Conservation (phyloP, 345 rosid species). For the Mallotus nudiflorus region DNA sequence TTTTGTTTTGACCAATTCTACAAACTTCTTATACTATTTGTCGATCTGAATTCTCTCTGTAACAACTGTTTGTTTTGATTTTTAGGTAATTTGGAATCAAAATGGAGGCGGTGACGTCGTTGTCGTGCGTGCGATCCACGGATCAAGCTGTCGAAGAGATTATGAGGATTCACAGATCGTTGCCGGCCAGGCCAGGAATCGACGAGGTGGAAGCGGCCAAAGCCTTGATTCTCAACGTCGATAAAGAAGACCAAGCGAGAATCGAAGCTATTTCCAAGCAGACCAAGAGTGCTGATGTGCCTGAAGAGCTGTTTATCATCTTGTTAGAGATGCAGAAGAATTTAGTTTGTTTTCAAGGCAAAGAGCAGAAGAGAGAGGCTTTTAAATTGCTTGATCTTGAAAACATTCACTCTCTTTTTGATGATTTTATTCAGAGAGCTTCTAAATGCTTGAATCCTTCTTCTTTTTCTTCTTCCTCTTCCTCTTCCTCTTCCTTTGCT, state of each 20-base stretch:
- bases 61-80: no score
- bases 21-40: neutral
- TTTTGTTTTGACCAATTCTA: no score
- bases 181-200: constrained; percentile 68
- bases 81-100: constrained; percentile 1
- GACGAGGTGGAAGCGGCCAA: constrained; percentile 83
- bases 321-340: constrained; percentile 74
- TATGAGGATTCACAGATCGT: constrained; percentile 80
- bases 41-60: no score
- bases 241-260: constrained; percentile 68
- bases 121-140: constrained; percentile 32
- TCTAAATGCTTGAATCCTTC: constrained; percentile 58
- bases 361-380: constrained; percentile 77
- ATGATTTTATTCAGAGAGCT: constrained; percentile 83
- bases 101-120: constrained; percentile 38
- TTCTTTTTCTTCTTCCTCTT: constrained; percentile 30
- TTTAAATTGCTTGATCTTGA: constrained; percentile 75
- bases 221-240: constrained; percentile 60
- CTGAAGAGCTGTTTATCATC: constrained; percentile 67
- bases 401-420: constrained; percentile 60
- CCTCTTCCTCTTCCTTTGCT: neutral
- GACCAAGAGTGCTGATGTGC: constrained; percentile 47
- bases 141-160: constrained; percentile 74
- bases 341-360: constrained; percentile 52
- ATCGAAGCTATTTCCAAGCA: constrained; percentile 61